These are phyloP conservation scores for Gracilaria gracilis DNA, from an alignment of 23 red algal genomes.

Conservation along the genomic window DNA sequence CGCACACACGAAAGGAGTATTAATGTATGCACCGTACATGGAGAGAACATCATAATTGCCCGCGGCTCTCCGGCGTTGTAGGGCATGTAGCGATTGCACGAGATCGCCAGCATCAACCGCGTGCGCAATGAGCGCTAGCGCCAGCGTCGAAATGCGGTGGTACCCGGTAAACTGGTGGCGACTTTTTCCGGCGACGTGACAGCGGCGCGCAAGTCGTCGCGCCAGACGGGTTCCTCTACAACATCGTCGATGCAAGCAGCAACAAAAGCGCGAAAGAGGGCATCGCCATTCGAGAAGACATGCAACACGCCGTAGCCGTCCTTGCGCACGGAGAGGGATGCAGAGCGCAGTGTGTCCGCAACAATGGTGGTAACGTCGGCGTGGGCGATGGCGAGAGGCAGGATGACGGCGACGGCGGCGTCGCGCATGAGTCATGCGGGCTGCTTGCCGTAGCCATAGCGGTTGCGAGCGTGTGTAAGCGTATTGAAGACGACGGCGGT, in stretches of 20 bases:
- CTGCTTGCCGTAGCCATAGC: neutral
- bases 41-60: neutral
- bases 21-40: slow-evolving; percentile 1
- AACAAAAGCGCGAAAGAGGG: neutral
- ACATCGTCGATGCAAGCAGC: neutral
- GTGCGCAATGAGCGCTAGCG: neutral
- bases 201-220: neutral
- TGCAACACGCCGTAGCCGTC: neutral
- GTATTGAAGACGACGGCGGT: neutral
- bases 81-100: neutral
- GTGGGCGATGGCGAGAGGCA: neutral
- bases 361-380: neutral
- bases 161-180: neutral
- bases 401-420: neutral
- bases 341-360: neutral
- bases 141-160: neutral
- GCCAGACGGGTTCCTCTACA: neutral
- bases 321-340: neutral
- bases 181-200: neutral
- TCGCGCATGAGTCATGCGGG: neutral
- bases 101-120: neutral
- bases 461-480: neutral
- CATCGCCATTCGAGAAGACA: neutral
- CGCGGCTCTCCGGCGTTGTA: neutral
- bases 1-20: neutral